These are phyloP conservation scores for Spathaspora passalidarum DNA, from an alignment of 805 yeast genomes.

Conservation along the genomic window DNA sequence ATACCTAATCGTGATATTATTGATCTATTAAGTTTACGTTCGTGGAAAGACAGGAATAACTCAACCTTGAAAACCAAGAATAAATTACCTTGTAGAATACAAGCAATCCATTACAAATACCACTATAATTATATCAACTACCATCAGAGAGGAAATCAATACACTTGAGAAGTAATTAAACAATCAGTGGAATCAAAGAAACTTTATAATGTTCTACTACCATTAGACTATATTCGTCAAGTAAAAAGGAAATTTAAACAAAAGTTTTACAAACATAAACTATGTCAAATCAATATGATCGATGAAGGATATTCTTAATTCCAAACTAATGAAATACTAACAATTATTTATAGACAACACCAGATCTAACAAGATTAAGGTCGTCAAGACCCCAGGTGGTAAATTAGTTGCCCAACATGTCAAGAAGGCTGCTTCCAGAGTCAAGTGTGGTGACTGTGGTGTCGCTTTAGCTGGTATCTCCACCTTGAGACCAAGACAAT, in stretches of 20 bases:
- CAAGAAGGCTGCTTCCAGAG: constrained; percentile 85
- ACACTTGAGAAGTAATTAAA: too few species aligned
- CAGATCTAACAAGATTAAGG: constrained; percentile 98
- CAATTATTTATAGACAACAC: constrained; percentile 77
- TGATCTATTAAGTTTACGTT: not conserved
- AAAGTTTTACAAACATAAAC: not conserved
- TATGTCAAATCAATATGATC: not conserved
- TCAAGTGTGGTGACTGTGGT: constrained; percentile 89
- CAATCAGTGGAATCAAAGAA: too few species aligned
- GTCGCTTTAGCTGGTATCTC: constrained; percentile 81
- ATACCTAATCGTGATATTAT: not conserved
- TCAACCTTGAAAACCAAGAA: not conserved
- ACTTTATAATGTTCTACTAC: not conserved
- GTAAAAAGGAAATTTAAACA: not conserved
- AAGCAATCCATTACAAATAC: too few species aligned
- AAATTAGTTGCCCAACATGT: constrained; percentile 96
- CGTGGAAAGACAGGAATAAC: not conserved
- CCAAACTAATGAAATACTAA: constrained; percentile 24
- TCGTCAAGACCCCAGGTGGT: constrained; percentile 99
- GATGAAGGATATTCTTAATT: not conserved
- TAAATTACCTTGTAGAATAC: not conserved
- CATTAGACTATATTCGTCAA: not conserved
- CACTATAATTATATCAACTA: too few species aligned
- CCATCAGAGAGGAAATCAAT: too few species aligned
- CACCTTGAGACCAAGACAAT: constrained; percentile 97